Base-by-base conservation (phyloP, 306 rosid genomes). In the Chamaecrista fasciculata region DNA sequence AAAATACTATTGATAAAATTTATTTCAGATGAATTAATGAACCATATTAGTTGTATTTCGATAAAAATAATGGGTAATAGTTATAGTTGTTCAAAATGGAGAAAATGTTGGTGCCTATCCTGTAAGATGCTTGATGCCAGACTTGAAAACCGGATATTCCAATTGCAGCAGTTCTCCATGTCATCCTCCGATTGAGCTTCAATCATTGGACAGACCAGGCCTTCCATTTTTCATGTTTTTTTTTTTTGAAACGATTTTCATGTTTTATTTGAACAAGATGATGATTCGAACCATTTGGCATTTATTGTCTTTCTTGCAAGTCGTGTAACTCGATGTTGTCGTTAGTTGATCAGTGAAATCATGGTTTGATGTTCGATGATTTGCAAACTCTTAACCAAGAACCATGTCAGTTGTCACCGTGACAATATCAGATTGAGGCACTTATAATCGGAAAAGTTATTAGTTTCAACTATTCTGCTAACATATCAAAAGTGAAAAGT, bases 101-200 rank as follows among this genome's bases (percentile, higher is more conserved):
- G 11, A n/a, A 10, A 49, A 14, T n/a, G 23, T 46, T 15, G 19
- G 49, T 15, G 3, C 16, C 42, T 36, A 36, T 36, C 42, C 42
- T n/a, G n/a, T n/a, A n/a, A n/a, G n/a, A n/a, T n/a, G n/a, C n/a
- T n/a, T n/a, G n/a, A n/a, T n/a, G n/a, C n/a, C n/a, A n/a, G n/a
- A n/a, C n/a, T n/a, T n/a, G n/a, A 4, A 65, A 60, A 46, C 51
- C 14, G 24, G 33, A 67, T 50, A 49, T 42, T 58, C 64, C 18
- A 21, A 23, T 51, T 66, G 58, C 28, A 50, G 10, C 62, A 33
- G 16, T 14, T 73, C 36, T 51, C 43, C 8, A 42, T 60, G 23
- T 42, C 48, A 24, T 67, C 62, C 56, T 53, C 43, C 57, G 20
- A 8, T 69, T 29, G 14, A 21, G 34, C 42, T 69, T 29, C 43